Evolutionary conservation across 495 filamentous ascomycete genomes (phyloP).

Genomic region (Amniculicola lignicola): DNA sequence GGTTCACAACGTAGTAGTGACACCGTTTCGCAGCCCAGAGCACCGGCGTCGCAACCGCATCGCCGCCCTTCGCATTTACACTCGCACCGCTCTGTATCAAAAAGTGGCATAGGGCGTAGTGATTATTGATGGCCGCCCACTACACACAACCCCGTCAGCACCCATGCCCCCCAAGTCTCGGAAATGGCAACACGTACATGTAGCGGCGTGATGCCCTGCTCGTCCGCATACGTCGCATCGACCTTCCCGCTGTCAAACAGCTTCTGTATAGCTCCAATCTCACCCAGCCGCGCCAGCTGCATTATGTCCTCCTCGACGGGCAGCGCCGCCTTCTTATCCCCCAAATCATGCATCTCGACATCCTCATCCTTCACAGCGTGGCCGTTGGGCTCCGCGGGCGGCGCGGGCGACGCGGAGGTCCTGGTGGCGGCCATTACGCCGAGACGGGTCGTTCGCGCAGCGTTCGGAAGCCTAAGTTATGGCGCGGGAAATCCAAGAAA

Average conservation of each 20-base stretch:
- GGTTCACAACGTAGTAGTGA: constrained; percentile 78
- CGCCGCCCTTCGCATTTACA: constrained; percentile 91
- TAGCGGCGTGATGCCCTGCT: constrained; percentile 88
- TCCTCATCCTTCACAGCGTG: constrained; percentile 21
- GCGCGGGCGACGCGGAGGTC: constrained; percentile 22
- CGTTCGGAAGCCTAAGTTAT: too few relatives aligned
- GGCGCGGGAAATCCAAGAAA: too few relatives aligned
- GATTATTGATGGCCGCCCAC: constrained; percentile 99
- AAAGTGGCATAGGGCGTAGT: constrained; percentile 93
- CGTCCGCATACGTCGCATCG: constrained; percentile 76
- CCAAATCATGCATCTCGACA: constrained; percentile 35
- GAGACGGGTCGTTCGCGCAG: background rate
- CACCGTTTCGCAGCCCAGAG: constrained; percentile 97
- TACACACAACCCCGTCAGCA: constrained; percentile 42
- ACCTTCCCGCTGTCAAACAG: constrained; percentile 79
- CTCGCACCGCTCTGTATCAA: constrained; percentile 85
- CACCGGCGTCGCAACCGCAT: constrained; percentile 85
- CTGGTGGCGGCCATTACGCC: background rate
- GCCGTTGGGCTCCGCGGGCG: constrained; percentile 9
- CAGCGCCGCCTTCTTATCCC: constrained; percentile 41
- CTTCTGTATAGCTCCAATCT: constrained; percentile 81
- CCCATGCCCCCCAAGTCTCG: background rate
- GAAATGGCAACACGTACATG: constrained; percentile 61
- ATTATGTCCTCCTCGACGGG: constrained; percentile 83
- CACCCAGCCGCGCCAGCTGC: constrained; percentile 87